Evolutionary conservation across 1,284 basidiomycete species (phyloP).

Genomic region (Ganoderma lucidum): DNA sequence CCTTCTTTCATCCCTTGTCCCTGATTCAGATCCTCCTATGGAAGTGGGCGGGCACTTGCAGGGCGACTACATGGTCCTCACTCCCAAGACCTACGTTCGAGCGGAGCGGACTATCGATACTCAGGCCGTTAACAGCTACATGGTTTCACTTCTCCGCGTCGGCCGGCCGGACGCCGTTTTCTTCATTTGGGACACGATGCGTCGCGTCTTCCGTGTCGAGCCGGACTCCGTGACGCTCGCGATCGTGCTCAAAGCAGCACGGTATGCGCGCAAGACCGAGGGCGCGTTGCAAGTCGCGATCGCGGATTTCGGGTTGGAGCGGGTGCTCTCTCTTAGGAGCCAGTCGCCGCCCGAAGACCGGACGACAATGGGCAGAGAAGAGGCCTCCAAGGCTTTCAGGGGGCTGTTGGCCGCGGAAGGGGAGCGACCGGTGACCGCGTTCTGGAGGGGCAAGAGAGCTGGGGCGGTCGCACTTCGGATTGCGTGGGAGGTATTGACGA

Average conservation of each 20-base stretch:
- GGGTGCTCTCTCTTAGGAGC: constrained; percentile 16
- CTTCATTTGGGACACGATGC: constrained; percentile 67
- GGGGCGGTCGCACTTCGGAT: constrained; percentile 54
- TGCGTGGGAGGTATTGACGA: constrained; percentile 59
- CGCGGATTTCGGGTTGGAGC: constrained; percentile 38
- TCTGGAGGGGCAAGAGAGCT: constrained; percentile 59
- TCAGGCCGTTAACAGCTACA: constrained; percentile 59
- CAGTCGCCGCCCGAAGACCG: neutral
- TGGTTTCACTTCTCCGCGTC: constrained; percentile 56
- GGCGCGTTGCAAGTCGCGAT: constrained; percentile 55
- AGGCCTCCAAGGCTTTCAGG: constrained; percentile 38
- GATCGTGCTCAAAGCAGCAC: constrained; percentile 66
- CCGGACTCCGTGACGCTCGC: constrained; percentile 65
- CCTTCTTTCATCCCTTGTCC: constrained; percentile 48
- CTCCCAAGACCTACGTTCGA: neutral
- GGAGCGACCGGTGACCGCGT: constrained; percentile 39
- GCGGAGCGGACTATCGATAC: constrained; percentile 35
- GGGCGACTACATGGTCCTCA: neutral
- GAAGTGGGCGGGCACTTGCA: neutral
- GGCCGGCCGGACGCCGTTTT: constrained; percentile 68
- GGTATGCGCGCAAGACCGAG: constrained; percentile 58
- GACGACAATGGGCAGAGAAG: neutral
- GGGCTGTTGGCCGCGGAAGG: constrained; percentile 37
- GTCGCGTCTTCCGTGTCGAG: constrained; percentile 57
- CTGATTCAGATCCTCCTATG: neutral